Conservation (phyloP, 768 basidiomycete genomes). For the Boletales sp. region DNA sequence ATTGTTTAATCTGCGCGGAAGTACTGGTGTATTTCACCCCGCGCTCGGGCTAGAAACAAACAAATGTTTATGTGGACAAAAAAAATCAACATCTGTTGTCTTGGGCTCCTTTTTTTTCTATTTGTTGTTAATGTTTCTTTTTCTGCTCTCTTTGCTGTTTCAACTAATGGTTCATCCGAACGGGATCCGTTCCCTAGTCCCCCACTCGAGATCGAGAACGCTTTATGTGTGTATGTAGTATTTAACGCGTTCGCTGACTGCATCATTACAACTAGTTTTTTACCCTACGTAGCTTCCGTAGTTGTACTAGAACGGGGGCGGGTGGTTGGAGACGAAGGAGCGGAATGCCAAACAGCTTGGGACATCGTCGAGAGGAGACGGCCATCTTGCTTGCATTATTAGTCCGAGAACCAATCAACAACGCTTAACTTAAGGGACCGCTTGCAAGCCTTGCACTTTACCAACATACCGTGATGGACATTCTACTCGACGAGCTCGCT, state of each 20-base stretch:
- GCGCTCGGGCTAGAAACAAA: slow-evolving; percentile 10
- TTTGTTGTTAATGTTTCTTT: slow-evolving; percentile 18
- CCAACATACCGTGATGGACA: too few relatives aligned
- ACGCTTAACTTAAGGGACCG: too few relatives aligned
- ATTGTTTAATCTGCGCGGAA: slow-evolving; percentile 22
- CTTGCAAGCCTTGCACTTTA: not conserved
- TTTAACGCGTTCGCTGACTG: slow-evolving; percentile 10
- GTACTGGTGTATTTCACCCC: not conserved
- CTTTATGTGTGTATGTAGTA: slow-evolving; percentile 21
- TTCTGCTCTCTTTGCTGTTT: not conserved
- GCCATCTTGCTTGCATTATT: not conserved
- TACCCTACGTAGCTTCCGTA: slow-evolving; percentile 8
- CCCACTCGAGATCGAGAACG: slow-evolving; percentile 9
- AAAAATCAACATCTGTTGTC: slow-evolving; percentile 12
- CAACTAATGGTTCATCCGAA: slow-evolving; percentile 12
- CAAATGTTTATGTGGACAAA: slow-evolving; percentile 13
- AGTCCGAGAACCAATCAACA: too few relatives aligned
- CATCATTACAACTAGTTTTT: slow-evolving; percentile 8
- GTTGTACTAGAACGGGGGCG: slow-evolving; percentile 14
- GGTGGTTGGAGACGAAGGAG: slow-evolving; percentile 3
- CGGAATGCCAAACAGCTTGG: slow-evolving; percentile 9
- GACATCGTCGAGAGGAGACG: slow-evolving; percentile 7
- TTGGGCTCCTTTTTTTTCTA: slow-evolving; percentile 10
- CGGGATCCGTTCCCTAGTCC: slow-evolving; percentile 4
- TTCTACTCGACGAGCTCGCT: not conserved